These are phyloP conservation scores for Argentina anserina DNA, from an alignment of 306 rosid species.

Conservation along the genomic window DNA sequence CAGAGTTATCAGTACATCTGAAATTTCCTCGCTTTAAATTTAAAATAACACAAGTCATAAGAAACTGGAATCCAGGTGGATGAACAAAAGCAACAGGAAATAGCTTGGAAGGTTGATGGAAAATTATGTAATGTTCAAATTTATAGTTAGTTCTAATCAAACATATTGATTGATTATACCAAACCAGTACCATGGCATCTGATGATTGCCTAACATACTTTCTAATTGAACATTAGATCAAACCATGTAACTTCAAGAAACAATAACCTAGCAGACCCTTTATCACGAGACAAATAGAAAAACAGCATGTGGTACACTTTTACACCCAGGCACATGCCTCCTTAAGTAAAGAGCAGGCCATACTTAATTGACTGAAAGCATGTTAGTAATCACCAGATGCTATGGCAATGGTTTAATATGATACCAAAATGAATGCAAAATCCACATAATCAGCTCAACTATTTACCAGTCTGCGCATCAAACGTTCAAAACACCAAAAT, in stretches of 20 bases:
- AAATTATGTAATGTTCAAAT: neutral
- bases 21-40: conserved; percentile 84
- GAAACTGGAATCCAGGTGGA: conserved; percentile 32
- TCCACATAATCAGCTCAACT: conserved; percentile 8
- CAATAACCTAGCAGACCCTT: neutral
- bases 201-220: too few relatives aligned
- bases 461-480: conserved; percentile 96
- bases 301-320: neutral
- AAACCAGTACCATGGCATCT: too few relatives aligned
- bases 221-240: too few relatives aligned
- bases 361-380: neutral
- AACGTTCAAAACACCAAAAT: conserved; percentile 98
- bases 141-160: neutral
- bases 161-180: neutral
- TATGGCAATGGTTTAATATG: neutral
- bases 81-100: conserved; percentile 2
- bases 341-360: neutral
- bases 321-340: neutral
- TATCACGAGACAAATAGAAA: neutral
- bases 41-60: conserved; percentile 35
- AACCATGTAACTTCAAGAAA: neutral
- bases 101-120: neutral
- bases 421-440: neutral
- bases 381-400: neutral
- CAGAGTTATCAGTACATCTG: conserved; percentile 80